Evolutionary conservation across 2,329 filamentous ascomycete genomes (phyloP).

Genomic region (Lasiodiplodia gonubiensis): DNA sequence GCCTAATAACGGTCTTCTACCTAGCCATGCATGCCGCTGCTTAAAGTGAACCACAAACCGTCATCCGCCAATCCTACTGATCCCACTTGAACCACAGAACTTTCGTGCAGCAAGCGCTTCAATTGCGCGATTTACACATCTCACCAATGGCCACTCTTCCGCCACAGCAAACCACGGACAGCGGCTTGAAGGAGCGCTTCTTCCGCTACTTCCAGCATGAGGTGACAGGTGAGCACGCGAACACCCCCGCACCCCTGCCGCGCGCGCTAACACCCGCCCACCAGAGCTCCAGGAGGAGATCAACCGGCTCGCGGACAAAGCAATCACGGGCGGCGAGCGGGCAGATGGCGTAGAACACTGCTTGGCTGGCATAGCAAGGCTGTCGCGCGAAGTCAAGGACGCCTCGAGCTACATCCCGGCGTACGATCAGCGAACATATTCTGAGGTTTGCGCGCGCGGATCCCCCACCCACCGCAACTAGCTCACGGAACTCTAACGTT

Average conservation of each 20-base stretch:
- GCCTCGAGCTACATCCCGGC: constrained; percentile 80
- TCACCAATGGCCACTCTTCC: constrained; percentile 21
- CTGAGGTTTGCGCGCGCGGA: constrained; percentile 63
- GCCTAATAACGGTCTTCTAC: constrained; percentile 10
- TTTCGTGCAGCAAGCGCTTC: background rate
- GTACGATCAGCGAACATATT: constrained; percentile 88
- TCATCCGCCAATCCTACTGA: background rate
- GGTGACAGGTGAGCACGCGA: constrained; percentile 63
- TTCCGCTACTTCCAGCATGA: constrained; percentile 82
- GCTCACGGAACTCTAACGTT: constrained; percentile 32
- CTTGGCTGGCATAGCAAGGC: constrained; percentile 75
- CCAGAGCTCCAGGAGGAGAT: constrained; percentile 80
- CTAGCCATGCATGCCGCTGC: constrained; percentile 2
- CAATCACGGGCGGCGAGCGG: constrained; percentile 73
- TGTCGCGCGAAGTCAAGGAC: constrained; percentile 86
- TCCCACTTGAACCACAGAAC: background rate
- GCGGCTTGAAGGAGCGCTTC: constrained; percentile 73
- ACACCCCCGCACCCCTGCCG: background rate
- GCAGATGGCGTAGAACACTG: constrained; percentile 82
- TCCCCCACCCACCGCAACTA: background rate
- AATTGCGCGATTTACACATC: background rate
- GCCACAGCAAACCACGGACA: constrained; percentile 27
- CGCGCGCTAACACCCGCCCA: constrained; percentile 12
- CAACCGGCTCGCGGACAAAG: constrained; percentile 66
- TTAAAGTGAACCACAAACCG: constrained; percentile 15